These are phyloP conservation scores for Reticulascus tulasneorum DNA, from an alignment of 2,329 filamentous ascomycete species.

Conservation along the genomic window DNA sequence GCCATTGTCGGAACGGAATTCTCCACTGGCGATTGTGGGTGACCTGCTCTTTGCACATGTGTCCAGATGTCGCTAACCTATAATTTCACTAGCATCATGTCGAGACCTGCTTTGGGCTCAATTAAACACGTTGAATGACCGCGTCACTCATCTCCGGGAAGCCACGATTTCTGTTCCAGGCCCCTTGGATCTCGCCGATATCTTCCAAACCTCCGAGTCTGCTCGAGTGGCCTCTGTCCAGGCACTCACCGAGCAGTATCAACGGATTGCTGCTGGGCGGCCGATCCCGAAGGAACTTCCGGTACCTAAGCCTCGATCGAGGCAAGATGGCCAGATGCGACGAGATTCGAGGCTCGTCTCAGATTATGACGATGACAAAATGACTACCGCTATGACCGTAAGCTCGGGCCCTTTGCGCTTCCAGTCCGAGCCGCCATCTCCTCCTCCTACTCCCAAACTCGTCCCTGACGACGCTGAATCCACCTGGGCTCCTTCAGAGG, in stretches of 20 bases:
- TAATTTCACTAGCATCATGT: slow-evolving; percentile 12
- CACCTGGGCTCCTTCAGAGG: slow-evolving; percentile 10
- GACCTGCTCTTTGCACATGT: neutral
- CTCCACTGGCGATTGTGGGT: slow-evolving; percentile 29
- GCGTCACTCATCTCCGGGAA: slow-evolving; percentile 22
- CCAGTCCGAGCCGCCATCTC: slow-evolving; percentile 25
- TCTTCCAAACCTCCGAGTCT: slow-evolving; percentile 29
- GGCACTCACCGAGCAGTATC: slow-evolving; percentile 31
- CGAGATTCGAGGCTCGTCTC: neutral
- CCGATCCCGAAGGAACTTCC: slow-evolving; percentile 23
- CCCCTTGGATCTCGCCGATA: slow-evolving; percentile 27
- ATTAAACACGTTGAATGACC: slow-evolving; percentile 20
- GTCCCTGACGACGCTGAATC: slow-evolving; percentile 19
- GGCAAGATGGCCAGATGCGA: slow-evolving; percentile 6
- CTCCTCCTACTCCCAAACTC: slow-evolving; percentile 18
- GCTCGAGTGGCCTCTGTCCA: slow-evolving; percentile 25
- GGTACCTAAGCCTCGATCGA: slow-evolving; percentile 16
- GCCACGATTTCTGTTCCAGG: slow-evolving; percentile 14
- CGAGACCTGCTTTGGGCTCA: slow-evolving; percentile 23
- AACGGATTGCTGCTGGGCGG: slow-evolving; percentile 25
- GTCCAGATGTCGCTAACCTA: neutral
- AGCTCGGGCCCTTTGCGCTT: slow-evolving; percentile 20
- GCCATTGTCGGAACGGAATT: slow-evolving; percentile 31
- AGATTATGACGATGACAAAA: slow-evolving; percentile 18
- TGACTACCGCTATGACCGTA: slow-evolving; percentile 18